phyloP scores from a whole-genome alignment of 176 grass and related monocot genomes.

The Zea mays region DNA sequence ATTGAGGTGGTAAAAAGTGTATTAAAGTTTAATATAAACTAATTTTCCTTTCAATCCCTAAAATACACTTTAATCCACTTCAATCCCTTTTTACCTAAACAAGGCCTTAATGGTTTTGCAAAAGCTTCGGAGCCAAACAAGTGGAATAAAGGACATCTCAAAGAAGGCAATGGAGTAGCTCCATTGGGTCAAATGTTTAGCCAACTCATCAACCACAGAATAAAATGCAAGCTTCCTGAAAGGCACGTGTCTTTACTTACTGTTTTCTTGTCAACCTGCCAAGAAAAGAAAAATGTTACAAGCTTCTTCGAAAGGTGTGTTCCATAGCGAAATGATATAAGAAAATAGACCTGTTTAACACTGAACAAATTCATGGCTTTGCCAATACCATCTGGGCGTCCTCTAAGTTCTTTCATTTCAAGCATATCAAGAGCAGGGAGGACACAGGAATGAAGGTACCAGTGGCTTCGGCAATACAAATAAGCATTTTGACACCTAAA shows the following conservation, averaged over 20 bases:
- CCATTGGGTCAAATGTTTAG: conserved; percentile 89
- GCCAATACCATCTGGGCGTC: conserved; percentile 66
- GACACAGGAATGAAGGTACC: conserved; percentile 78
- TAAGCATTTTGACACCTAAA: conserved; percentile 94
- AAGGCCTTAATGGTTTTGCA: conserved; percentile 83
- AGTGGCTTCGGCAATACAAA: conserved; percentile 80
- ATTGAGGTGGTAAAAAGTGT: too few species aligned
- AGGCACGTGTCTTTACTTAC: conserved; percentile 79
- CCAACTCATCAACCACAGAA: conserved; percentile 71
- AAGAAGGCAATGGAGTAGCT: conserved; percentile 85
- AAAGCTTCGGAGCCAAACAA: conserved; percentile 69
- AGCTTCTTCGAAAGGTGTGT: conserved; percentile 29
- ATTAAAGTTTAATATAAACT: too few species aligned
- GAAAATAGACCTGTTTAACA: conserved; percentile 78
- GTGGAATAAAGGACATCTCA: conserved; percentile 81
- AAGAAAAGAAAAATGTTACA: conserved; percentile 30
- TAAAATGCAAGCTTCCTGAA: conserved; percentile 86
- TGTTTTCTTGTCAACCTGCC: conserved; percentile 88
- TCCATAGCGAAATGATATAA: background rate
- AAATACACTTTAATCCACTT: too few species aligned
- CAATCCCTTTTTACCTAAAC: too few species aligned
- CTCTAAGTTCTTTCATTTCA: conserved; percentile 96
- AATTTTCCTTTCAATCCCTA: too few species aligned
- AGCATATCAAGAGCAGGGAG: conserved; percentile 79
- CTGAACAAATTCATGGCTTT: conserved; percentile 85